phyloP scores from a whole-genome alignment of 257 asterid genomes.

The Eustoma russellianum region DNA sequence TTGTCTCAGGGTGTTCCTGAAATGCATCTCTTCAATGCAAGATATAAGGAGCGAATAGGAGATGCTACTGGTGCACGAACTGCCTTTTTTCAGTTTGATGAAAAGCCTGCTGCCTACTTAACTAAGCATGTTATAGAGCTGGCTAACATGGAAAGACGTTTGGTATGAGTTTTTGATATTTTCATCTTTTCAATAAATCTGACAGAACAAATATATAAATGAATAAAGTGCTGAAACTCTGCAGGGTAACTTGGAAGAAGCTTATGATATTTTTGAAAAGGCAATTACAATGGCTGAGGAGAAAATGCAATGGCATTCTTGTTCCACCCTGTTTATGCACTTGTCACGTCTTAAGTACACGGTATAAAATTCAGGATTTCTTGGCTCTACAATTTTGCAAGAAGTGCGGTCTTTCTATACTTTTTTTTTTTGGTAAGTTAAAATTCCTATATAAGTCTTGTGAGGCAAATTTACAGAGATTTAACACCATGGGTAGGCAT shows the following conservation, averaged over 20 bases:
- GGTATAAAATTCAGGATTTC: slow-evolving; percentile 33
- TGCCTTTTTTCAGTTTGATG: slow-evolving; percentile 38
- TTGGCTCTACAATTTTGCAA: slow-evolving; percentile 7
- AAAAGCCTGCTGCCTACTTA: slow-evolving; percentile 45
- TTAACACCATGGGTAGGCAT: too few species aligned
- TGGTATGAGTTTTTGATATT: slow-evolving; percentile 39
- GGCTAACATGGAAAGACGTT: slow-evolving; percentile 87
- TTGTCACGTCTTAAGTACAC: slow-evolving; percentile 48
- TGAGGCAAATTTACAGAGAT: too few species aligned
- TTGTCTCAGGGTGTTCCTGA: slow-evolving; percentile 57
- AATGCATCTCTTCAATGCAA: slow-evolving; percentile 69
- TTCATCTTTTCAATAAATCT: neutral
- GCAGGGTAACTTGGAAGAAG: slow-evolving; percentile 70
- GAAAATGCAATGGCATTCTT: slow-evolving; percentile 37
- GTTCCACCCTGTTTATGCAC: slow-evolving; percentile 53
- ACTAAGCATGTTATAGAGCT: slow-evolving; percentile 34
- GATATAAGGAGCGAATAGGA: slow-evolving; percentile 77
- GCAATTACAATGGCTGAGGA: slow-evolving; percentile 54
- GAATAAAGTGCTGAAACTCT: slow-evolving; percentile 12
- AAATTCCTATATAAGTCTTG: too few species aligned
- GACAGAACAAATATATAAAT: too few species aligned
- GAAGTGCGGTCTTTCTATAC: too few species aligned
- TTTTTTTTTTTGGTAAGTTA: too few species aligned
- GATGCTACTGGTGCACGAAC: slow-evolving; percentile 57
- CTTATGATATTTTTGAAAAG: slow-evolving; percentile 50